Evolutionary conservation across 768 basidiomycete species (phyloP), one percentile per base, ranked within the genome.

Genomic region (Amanita pseudoporphyria): DNA sequence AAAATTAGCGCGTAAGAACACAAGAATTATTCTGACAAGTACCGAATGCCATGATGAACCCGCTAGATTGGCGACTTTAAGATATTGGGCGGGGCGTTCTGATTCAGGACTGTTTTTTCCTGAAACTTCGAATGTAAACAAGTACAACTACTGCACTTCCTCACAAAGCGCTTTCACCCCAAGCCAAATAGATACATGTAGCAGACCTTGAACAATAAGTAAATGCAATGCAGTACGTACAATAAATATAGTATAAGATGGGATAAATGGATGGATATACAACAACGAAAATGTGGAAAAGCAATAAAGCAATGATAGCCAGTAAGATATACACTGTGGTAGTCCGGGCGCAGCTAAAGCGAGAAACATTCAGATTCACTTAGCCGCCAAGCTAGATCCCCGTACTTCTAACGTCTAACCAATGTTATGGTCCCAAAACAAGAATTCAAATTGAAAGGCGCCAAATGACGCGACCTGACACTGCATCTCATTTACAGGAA

Each of bases 401-500:
- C 26, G 30, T n/a, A 19, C 30, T 18, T 41, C 39, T 41, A 41
- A 30, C 30, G 26, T 33, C 33, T 47, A 47, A 47, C 22, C 35
- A 35, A 33, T 16, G 45, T 30, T n/a, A n/a, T 4, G 12, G 5
- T 12, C 13, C 32, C 45, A 37, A 24, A 18, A 7, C 1, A 12
- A 42, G 22, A 33, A 28, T n/a, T 22, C 10, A 22, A 22, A 12
- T 18, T 26, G 16, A 7, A 30, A 9, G 18, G 32, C n/a, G 22
- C 35, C 38, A 47, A 19, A 22, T 28, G 3, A 28, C 7, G 26
- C 26, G 26, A 4, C 26, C 26, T 4, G 26, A 3, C 26, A 28
- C 7, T 7, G 26, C 7, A 28, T 7, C 7, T 28, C 26, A 9
- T 12, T 45, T 21, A 54, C 22, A 69, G 67, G 55, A 69, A 62